phyloP scores from a whole-genome alignment of 352 stramenopile species.

The Globisporangium spinosum region DNA sequence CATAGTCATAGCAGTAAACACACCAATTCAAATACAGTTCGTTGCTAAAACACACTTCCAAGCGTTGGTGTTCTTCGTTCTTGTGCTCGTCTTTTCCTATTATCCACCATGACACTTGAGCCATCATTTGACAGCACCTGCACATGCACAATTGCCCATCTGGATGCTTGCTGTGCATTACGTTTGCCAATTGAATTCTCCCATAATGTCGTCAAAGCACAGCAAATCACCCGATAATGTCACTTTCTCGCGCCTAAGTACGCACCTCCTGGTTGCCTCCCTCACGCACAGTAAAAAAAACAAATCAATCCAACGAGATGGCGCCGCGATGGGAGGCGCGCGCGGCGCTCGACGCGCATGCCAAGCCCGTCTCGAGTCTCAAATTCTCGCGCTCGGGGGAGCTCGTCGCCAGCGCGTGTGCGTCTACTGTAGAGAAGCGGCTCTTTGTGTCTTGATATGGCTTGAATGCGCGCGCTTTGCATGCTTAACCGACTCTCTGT shows the following conservation, averaged over 20 bases:
- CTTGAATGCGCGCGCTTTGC: background rate
- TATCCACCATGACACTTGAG: background rate
- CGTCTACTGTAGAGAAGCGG: conserved; percentile 10
- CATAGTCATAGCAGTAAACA: background rate
- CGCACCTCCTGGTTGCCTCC: background rate
- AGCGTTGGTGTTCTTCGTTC: too few species aligned
- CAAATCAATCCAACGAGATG: background rate
- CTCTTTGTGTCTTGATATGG: background rate
- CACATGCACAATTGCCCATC: background rate
- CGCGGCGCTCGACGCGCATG: conserved; percentile 34
- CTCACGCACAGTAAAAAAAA: background rate
- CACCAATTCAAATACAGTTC: background rate
- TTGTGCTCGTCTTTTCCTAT: too few species aligned
- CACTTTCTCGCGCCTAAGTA: background rate
- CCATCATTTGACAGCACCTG: background rate
- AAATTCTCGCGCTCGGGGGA: conserved; percentile 54
- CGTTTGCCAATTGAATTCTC: too few species aligned
- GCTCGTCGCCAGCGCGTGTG: conserved; percentile 67
- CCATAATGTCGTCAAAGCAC: too few species aligned
- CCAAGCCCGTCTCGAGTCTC: conserved; percentile 72
- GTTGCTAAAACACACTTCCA: too few species aligned
- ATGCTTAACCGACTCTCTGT: conserved; percentile 5
- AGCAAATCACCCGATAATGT: background rate
- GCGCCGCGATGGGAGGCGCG: conserved; percentile 9
- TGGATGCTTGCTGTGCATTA: too few species aligned